Conservation (phyloP, 805 yeast species). For the Pichia cabralensis region DNA sequence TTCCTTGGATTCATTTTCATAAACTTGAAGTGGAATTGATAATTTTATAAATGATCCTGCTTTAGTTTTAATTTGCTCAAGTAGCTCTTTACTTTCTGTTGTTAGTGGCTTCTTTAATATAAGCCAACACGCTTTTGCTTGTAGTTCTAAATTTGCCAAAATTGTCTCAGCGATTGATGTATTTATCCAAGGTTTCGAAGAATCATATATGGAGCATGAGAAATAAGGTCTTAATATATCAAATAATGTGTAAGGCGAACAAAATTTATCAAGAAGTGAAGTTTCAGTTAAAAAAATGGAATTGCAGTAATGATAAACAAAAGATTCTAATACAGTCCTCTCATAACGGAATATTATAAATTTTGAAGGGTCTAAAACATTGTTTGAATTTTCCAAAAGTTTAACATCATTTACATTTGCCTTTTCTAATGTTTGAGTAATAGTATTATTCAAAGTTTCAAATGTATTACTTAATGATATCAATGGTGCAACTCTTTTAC, state of each 20-base stretch:
- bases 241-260: conserved; percentile 34
- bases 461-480: too few relatives aligned
- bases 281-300: conserved; percentile 26
- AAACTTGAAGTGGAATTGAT: conserved; percentile 9
- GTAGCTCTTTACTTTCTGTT: conserved; percentile 1
- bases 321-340: conserved; percentile 34
- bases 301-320: conserved; percentile 33
- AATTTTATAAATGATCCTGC: conserved; percentile 12
- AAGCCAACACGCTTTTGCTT: conserved; percentile 29
- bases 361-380: too few relatives aligned
- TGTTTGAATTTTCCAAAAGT: too few relatives aligned
- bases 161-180: conserved; percentile 35
- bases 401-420: too few relatives aligned
- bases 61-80: conserved; percentile 2
- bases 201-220: conserved; percentile 26
- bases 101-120: conserved; percentile 15
- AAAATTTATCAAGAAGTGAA: conserved; percentile 21
- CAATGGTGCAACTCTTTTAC: too few relatives aligned
- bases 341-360: conserved; percentile 18
- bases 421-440: too few relatives aligned
- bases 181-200: conserved; percentile 29
- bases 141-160: conserved; percentile 27
- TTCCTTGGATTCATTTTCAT: conserved; percentile 9
- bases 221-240: conserved; percentile 22
- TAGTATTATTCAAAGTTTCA: too few relatives aligned